These are phyloP conservation scores for Apostasia ramifera DNA, from an alignment of 106 monocot genomes.

Conservation along the genomic window DNA sequence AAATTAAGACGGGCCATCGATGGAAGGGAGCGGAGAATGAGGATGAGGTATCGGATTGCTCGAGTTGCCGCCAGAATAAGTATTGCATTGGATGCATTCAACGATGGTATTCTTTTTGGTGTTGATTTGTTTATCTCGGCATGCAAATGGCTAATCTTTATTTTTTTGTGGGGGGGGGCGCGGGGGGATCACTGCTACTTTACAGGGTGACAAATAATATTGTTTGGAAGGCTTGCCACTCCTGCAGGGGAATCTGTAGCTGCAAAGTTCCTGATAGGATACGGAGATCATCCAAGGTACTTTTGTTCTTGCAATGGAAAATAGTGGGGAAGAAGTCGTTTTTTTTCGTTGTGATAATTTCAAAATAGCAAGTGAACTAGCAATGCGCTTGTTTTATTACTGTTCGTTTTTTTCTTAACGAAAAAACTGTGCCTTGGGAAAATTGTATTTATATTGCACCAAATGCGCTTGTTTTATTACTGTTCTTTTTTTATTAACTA, in stretches of 20 bases:
- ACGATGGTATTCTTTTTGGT: background rate
- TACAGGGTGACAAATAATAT: background rate
- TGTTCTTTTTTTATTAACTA: no score
- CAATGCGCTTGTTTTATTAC: no score
- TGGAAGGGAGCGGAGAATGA: background rate
- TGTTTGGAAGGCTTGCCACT: background rate
- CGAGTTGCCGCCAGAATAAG: background rate
- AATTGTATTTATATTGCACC: no score
- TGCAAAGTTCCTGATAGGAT: background rate
- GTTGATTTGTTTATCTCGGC: background rate
- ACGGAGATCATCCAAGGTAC: background rate
- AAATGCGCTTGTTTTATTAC: no score
- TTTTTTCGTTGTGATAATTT: no score
- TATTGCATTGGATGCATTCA: background rate
- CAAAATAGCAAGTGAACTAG: no score
- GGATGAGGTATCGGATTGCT: background rate
- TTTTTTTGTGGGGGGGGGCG: no score
- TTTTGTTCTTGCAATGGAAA: background rate
- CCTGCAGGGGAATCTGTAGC: background rate
- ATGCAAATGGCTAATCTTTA: no score
- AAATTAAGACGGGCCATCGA: background rate
- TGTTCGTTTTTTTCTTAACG: no score
- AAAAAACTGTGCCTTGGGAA: no score
- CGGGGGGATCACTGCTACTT: background rate
- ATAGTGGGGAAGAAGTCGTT: no score